Percentiles rank a stretch among this genome's conserved stretches.
These are phyloP conservation scores for Cucurbita ficifolia DNA, from an alignment of 306 rosid genomes.

Conservation along the genomic window DNA sequence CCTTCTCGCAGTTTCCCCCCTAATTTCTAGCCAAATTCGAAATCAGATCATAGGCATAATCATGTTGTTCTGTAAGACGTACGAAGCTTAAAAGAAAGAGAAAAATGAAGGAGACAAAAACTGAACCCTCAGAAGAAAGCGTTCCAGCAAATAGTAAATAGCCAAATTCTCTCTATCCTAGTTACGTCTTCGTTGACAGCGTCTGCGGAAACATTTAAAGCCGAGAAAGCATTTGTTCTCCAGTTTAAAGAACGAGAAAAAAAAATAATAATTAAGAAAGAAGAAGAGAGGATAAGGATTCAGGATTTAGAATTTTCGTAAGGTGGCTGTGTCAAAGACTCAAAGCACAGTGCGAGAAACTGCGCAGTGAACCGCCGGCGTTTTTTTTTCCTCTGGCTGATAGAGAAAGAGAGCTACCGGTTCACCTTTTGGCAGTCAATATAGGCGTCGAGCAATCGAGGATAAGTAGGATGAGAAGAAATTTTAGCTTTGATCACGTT, in stretches of 20 bases:
- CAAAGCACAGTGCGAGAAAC: background rate
- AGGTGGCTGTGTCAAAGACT: background rate
- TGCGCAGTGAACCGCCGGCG: background rate
- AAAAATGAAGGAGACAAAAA: background rate
- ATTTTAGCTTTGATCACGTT: conserved; percentile 67
- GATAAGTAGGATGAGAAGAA: conserved; percentile 74
- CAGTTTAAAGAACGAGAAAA: background rate
- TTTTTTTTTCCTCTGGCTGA: background rate
- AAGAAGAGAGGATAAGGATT: background rate
- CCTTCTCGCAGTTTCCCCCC: background rate
- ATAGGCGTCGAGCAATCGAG: conserved; percentile 79
- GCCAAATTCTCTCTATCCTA: background rate
- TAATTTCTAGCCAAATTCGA: background rate
- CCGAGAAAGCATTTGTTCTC: background rate
- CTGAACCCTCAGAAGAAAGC: conserved; percentile 1
- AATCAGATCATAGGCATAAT: background rate
- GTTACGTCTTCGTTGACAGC: background rate
- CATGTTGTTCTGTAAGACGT: background rate
- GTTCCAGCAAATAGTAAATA: conserved; percentile 4
- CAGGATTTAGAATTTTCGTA: background rate
- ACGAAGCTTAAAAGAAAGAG: background rate
- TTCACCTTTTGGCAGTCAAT: conserved; percentile 91
- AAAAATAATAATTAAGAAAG: background rate
- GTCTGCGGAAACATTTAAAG: conserved; percentile 4
- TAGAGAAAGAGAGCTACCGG: background rate